Percentiles rank a stretch among this genome's conserved stretches.
Conservation (phyloP, 78 protist species). For the Cavenderia fasciculata region DNA sequence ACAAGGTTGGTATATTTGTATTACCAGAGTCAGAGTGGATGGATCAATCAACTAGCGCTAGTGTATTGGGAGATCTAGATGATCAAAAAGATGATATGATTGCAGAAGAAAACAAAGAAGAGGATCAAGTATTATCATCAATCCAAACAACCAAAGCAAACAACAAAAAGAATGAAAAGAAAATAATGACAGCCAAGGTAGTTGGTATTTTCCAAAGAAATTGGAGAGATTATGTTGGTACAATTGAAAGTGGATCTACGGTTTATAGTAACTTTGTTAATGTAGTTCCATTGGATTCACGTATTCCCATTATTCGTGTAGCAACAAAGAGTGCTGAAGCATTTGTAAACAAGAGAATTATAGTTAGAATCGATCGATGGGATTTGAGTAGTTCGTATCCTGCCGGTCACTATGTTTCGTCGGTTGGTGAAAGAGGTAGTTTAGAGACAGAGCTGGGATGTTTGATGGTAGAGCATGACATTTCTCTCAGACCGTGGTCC, state of each 20-base stretch:
- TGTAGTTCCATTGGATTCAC: conserved; percentile 65
- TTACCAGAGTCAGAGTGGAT: conserved; percentile 58
- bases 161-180: background rate
- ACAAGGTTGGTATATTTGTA: conserved; percentile 45
- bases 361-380: conserved; percentile 87
- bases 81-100: background rate
- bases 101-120: background rate
- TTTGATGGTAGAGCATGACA: conserved; percentile 77
- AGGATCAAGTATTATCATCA: background rate
- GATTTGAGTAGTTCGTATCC: conserved; percentile 64
- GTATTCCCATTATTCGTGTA: conserved; percentile 81
- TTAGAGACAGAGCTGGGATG: conserved; percentile 70
- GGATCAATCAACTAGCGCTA: background rate
- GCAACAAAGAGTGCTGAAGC: conserved; percentile 46
- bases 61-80: background rate
- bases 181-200: conserved; percentile 51
- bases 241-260: conserved; percentile 27
- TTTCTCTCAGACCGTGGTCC: conserved; percentile 48
- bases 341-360: conserved; percentile 50
- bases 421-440: conserved; percentile 76
- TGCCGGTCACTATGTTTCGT: conserved; percentile 81
- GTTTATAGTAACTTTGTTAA: conserved; percentile 10
- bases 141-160: background rate
- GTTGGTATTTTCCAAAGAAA: conserved; percentile 75
- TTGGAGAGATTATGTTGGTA: conserved; percentile 80